Evolutionary conservation across 305 asterid species (phyloP).

Genomic region (Fraxinus sp.): DNA sequence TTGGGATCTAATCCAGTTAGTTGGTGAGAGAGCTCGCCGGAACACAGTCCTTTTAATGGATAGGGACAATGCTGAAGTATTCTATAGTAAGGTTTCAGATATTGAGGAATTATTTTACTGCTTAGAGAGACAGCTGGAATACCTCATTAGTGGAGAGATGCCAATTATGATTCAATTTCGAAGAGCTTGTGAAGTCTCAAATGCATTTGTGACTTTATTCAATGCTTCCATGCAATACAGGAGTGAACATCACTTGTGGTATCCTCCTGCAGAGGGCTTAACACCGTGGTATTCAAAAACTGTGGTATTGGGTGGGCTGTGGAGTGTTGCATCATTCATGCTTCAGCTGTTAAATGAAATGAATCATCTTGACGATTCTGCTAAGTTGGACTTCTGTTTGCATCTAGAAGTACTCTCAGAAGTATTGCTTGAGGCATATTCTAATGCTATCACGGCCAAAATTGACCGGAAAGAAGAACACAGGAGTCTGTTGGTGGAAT

Average conservation of each 20-base stretch:
- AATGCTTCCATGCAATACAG: constrained; percentile 63
- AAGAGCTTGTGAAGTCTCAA: constrained; percentile 81
- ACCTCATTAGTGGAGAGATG: constrained; percentile 58
- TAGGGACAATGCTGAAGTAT: constrained; percentile 96
- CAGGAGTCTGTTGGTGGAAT: constrained; percentile 63
- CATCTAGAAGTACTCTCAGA: constrained; percentile 69
- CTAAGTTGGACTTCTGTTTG: constrained; percentile 52
- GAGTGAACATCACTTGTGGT: constrained; percentile 79
- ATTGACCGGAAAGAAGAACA: constrained; percentile 74
- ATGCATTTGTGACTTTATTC: constrained; percentile 69
- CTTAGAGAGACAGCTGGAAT: constrained; percentile 70
- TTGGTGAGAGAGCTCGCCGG: constrained; percentile 86
- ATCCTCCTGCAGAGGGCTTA: constrained; percentile 82
- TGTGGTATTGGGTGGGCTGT: constrained; percentile 67
- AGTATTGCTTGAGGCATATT: constrained; percentile 72
- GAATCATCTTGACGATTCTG: constrained; percentile 52
- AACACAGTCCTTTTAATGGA: constrained; percentile 93
- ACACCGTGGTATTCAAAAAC: constrained; percentile 82
- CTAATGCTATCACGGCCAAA: constrained; percentile 74
- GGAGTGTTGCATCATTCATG: constrained; percentile 78
- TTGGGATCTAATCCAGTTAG: constrained; percentile 93
- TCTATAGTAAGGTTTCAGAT: constrained; percentile 87
- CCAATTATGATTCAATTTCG: constrained; percentile 51
- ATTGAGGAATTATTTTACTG: constrained; percentile 80
- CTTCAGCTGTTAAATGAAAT: constrained; percentile 64